Percentiles rank a stretch among this genome's conserved stretches.
Conservation (phyloP, 164 flowering plant species). For the Vitis rotundifolia region DNA sequence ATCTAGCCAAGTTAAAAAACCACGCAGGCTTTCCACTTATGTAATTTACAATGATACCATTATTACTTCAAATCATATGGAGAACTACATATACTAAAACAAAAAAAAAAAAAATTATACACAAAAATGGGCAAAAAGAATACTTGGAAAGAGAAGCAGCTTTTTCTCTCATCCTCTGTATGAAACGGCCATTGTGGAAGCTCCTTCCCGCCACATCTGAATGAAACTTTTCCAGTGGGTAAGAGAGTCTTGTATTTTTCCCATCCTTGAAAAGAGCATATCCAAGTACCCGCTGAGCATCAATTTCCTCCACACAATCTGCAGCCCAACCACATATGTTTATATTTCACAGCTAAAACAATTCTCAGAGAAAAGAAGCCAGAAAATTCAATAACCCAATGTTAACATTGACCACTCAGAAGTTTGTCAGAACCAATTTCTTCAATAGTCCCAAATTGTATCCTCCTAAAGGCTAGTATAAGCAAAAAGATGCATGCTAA, state of each 20-base stretch:
- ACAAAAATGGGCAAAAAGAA: background rate
- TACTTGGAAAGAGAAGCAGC: constrained; percentile 47
- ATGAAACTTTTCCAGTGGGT: constrained; percentile 45
- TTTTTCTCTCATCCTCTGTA: constrained; percentile 52
- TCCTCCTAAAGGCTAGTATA: background rate
- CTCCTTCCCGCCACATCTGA: constrained; percentile 50
- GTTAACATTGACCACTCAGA: background rate
- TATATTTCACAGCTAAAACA: background rate
- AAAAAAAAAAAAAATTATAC: background rate
- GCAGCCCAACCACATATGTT: constrained; percentile 5
- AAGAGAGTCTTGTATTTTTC: constrained; percentile 32
- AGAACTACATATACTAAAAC: background rate
- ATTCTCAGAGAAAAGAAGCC: background rate
- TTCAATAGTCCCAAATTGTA: background rate
- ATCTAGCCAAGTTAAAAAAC: background rate
- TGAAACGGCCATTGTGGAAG: constrained; percentile 52
- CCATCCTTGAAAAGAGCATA: constrained; percentile 52
- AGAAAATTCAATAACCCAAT: background rate
- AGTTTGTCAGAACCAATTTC: background rate
- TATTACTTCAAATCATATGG: background rate
- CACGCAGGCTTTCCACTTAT: too few species aligned
- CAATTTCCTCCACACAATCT: constrained; percentile 53
- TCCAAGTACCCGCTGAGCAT: constrained; percentile 46
- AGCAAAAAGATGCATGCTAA: background rate
- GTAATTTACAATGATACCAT: background rate